A percentile compares a stretch with the other conserved stretches of the same genome.
These are phyloP conservation scores for Cadophora gregata DNA, from an alignment of 2,329 filamentous ascomycete species.

Conservation along the genomic window DNA sequence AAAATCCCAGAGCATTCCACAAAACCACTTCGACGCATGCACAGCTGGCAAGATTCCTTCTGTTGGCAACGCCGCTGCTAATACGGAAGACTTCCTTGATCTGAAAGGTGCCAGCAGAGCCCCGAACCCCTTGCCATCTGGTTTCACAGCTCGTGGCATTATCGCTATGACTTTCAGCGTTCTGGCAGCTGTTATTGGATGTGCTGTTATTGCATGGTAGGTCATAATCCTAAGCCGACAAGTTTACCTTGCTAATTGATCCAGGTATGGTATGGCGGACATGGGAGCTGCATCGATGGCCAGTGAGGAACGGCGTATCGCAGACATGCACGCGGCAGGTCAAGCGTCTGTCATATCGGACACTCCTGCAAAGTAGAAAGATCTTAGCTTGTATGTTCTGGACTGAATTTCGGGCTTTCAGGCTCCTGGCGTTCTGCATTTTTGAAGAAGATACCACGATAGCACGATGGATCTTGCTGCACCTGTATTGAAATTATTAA, in stretches of 20 bases:
- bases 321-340: conserved; percentile 17
- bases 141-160: conserved; percentile 43
- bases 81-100: conserved; percentile 67
- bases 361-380: not conserved
- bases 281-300: conserved; percentile 41
- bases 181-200: conserved; percentile 40
- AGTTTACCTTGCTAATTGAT: not conserved
- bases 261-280: conserved; percentile 42
- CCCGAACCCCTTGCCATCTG: conserved; percentile 38
- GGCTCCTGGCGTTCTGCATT: conserved; percentile 1
- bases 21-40: conserved; percentile 64
- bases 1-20: conserved; percentile 59
- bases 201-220: conserved; percentile 41
- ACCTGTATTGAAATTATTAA: not conserved
- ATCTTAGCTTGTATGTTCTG: not conserved
- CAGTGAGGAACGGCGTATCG: conserved; percentile 35
- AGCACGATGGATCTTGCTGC: not conserved
- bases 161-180: conserved; percentile 42
- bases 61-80: conserved; percentile 76
- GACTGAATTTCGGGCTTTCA: not conserved
- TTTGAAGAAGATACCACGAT: not conserved
- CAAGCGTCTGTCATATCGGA: conserved; percentile 4
- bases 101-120: conserved; percentile 55
- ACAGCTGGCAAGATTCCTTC: conserved; percentile 55
- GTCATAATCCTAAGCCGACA: not conserved